These are phyloP conservation scores for Pisolithus microcarpus DNA, from an alignment of 768 basidiomycete species.

Conservation along the genomic window DNA sequence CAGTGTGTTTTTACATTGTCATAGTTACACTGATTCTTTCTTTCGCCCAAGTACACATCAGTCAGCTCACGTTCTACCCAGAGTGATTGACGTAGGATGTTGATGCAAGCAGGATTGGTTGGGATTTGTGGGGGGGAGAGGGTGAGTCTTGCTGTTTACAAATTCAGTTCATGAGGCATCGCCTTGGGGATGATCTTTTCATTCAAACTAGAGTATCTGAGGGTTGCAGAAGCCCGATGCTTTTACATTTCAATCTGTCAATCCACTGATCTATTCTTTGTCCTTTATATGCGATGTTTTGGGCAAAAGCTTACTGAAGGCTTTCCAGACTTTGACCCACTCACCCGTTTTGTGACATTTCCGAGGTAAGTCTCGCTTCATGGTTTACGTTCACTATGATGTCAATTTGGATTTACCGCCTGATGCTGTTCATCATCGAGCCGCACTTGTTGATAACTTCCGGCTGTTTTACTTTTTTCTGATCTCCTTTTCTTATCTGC, in stretches of 20 bases:
- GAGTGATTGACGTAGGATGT: background rate
- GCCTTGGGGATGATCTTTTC: constrained; percentile 47
- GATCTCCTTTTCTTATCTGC: constrained; percentile 46
- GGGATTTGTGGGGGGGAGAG: background rate
- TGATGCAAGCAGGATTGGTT: background rate
- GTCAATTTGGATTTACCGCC: constrained; percentile 7
- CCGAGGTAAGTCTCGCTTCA: constrained; percentile 7
- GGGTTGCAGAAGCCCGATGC: constrained; percentile 58
- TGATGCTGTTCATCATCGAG: constrained; percentile 19
- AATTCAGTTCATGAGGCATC: constrained; percentile 8
- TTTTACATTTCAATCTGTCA: constrained; percentile 51
- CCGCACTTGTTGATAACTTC: constrained; percentile 8
- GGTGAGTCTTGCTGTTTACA: constrained; percentile 11
- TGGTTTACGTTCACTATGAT: constrained; percentile 6
- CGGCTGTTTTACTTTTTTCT: constrained; percentile 25
- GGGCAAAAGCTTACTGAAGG: constrained; percentile 3
- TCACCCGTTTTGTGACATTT: background rate
- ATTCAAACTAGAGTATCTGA: constrained; percentile 96
- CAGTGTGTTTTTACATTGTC: constrained; percentile 61
- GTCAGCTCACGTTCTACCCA: constrained; percentile 9
- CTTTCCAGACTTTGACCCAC: background rate
- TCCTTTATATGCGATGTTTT: background rate
- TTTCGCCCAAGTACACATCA: background rate
- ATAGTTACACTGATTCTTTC: constrained; percentile 87
- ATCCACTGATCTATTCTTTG: constrained; percentile 48